Conservation (phyloP, 192 early-diverging fungal genomes). For the Entophlyctis luteolus region DNA sequence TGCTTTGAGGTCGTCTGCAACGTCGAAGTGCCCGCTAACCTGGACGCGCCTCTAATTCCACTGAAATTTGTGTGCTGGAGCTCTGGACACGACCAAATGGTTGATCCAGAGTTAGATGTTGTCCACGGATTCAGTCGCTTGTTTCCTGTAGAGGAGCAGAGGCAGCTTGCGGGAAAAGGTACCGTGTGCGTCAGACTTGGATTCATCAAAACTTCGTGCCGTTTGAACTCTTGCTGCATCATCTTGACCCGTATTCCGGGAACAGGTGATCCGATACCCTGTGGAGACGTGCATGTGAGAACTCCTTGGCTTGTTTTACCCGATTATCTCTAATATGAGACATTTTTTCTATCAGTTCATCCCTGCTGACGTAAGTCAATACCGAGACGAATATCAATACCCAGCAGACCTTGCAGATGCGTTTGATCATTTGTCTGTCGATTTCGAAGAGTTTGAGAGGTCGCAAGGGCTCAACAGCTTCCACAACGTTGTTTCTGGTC, state of each 20-base stretch:
- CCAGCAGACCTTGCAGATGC: conserved; percentile 19
- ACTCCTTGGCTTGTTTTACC: too few relatives aligned
- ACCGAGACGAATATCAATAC: conserved; percentile 21
- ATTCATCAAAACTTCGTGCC: conserved; percentile 23
- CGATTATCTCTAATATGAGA: too few relatives aligned
- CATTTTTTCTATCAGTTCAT: too few relatives aligned
- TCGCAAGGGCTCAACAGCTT: too few relatives aligned
- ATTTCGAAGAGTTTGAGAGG: conserved; percentile 27
- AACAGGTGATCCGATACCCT: conserved; percentile 17
- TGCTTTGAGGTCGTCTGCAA: conserved; percentile 31
- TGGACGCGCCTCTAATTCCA: conserved; percentile 14
- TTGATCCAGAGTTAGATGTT: conserved; percentile 27
- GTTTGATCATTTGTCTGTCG: conserved; percentile 21
- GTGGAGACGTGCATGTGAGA: conserved; percentile 32
- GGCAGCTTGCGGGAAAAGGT: conserved; percentile 19
- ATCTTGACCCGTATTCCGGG: conserved; percentile 24
- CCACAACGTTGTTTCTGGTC: too few relatives aligned
- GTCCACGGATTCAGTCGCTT: conserved; percentile 25
- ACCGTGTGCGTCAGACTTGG: conserved; percentile 20
- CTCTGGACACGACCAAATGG: conserved; percentile 15
- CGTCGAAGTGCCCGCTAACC: conserved; percentile 24
- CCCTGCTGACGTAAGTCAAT: conserved; percentile 23
- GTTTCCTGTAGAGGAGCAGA: conserved; percentile 25
- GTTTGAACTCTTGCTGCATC: conserved; percentile 27
- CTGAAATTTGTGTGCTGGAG: conserved; percentile 31